Evolutionary conservation across 129 eudicot species (phyloP).

Genomic region (Deinandra increscens): DNA sequence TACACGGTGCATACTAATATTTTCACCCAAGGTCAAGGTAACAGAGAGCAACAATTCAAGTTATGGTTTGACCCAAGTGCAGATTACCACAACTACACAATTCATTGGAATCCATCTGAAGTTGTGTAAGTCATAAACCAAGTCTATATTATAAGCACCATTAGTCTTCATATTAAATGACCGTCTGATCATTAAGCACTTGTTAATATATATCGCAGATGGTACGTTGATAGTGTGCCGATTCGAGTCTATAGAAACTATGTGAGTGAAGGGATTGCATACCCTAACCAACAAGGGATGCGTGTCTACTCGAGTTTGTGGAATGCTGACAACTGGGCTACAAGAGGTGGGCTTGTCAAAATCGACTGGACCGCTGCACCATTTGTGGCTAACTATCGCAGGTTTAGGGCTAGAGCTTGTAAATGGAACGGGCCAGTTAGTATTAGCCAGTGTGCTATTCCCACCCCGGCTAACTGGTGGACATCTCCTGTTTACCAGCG

Average conservation of each 20-base stretch:
- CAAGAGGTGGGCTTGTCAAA: constrained; percentile 60
- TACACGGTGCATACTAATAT: constrained; percentile 75
- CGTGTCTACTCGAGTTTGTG: constrained; percentile 63
- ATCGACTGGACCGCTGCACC: constrained; percentile 67
- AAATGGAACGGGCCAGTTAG: constrained; percentile 44
- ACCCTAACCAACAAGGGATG: constrained; percentile 72
- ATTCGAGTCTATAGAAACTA: constrained; percentile 62
- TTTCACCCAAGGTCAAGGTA: constrained; percentile 61
- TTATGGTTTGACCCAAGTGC: constrained; percentile 78
- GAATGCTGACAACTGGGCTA: constrained; percentile 86
- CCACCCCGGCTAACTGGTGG: constrained; percentile 54
- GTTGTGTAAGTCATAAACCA: constrained; percentile 44
- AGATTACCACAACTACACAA: constrained; percentile 70
- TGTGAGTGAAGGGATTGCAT: constrained; percentile 47
- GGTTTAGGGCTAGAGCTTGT: constrained; percentile 56
- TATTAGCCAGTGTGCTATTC: constrained; percentile 32
- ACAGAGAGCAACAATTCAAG: constrained; percentile 64
- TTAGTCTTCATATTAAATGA: background rate
- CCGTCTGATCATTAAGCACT: background rate
- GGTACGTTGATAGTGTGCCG: constrained; percentile 64
- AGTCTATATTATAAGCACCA: background rate
- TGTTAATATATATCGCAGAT: constrained; percentile 37
- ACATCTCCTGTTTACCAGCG: constrained; percentile 37
- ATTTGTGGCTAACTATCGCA: constrained; percentile 43
- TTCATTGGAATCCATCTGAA: constrained; percentile 62